Base-by-base conservation (phyloP, 2,329 filamentous ascomycete genomes). In the Pestalotiopsis sp. region DNA sequence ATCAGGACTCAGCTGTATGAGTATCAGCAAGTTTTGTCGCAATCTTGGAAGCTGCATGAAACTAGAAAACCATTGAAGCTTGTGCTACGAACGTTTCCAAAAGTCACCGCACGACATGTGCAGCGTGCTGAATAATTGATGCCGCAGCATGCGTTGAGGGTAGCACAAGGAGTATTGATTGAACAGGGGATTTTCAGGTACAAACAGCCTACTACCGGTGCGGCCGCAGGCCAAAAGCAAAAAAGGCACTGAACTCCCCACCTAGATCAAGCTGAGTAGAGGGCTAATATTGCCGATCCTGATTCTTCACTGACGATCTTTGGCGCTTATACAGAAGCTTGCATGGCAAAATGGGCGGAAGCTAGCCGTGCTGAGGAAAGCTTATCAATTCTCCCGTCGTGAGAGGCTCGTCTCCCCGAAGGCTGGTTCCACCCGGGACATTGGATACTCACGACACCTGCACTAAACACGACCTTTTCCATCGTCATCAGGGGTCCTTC, bases 251-350 rank as follows among this genome's bases (percentile, higher is more conserved):
- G 45, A 52, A 49, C 45, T 20, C 45, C 45, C 45, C 17, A 20
- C 45, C 17, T 17, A n/a, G 45, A 20, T n/a, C 17, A 20, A 52
- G 57, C 23, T 9, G 23, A 13, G 14, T 14, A 27, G 25, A 62
- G 27, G 31, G 59, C 31, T 62, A 62, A 62, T 27, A 23, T 62
- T 64, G 61, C 20, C 61, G 61, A 64, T 64, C 61, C 61, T 64
- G 38, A 64, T 64, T 64, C 61, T 39, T 64, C 61, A 64, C 49
- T 52, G 45, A 20, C 45, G 45, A 52, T 52, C 45, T 52, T 12
- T 25, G 2, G 23, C n/a, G 39, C 14, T 49, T 31, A 36, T 45
- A 39, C 59, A 62, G n/a, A 41, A 14, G 38, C 39, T 41, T 25
- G 39, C 39, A 39, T 41, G 36, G 61, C n/a, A 45, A 52, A 25